Conservation (phyloP, 768 basidiomycete genomes). For the Postia placenta region DNA sequence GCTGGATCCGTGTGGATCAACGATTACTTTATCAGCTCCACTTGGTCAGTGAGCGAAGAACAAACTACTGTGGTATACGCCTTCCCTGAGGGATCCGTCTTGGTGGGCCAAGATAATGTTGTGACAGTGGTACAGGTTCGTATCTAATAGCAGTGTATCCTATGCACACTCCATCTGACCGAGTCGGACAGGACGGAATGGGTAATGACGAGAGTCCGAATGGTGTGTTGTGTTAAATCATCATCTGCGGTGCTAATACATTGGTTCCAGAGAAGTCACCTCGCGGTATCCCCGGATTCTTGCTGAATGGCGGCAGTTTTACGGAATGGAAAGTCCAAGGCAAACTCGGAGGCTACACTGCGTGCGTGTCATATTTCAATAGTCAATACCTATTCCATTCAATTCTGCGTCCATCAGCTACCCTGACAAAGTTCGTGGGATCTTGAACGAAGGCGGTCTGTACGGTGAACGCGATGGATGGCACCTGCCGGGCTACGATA, state of each 20-base stretch:
- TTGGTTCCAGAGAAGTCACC: conserved; percentile 49
- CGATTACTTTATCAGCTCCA: conserved; percentile 60
- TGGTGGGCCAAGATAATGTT: conserved; percentile 56
- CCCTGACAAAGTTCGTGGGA: conserved; percentile 53
- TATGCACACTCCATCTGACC: neutral
- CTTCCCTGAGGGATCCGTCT: conserved; percentile 54
- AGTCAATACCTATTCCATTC: neutral
- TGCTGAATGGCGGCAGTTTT: conserved; percentile 50
- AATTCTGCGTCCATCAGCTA: conserved; percentile 38
- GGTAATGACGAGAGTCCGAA: conserved; percentile 56
- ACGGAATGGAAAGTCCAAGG: conserved; percentile 40
- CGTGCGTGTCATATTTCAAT: conserved; percentile 20
- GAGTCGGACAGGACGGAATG: conserved; percentile 52
- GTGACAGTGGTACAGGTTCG: conserved; percentile 62
- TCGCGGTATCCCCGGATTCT: conserved; percentile 73
- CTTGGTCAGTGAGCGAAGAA: conserved; percentile 50
- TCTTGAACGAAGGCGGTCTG: conserved; percentile 42
- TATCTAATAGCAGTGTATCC: neutral
- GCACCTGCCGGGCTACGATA: conserved; percentile 55
- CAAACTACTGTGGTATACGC: conserved; percentile 64
- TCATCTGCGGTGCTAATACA: neutral
- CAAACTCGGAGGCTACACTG: conserved; percentile 36
- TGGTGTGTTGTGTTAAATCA: neutral
- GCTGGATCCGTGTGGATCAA: conserved; percentile 83
- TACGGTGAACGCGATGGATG: conserved; percentile 40